Evolutionary conservation across 345 rosid genomes (phyloP).

Genomic region (Noccaea caerulescens): DNA sequence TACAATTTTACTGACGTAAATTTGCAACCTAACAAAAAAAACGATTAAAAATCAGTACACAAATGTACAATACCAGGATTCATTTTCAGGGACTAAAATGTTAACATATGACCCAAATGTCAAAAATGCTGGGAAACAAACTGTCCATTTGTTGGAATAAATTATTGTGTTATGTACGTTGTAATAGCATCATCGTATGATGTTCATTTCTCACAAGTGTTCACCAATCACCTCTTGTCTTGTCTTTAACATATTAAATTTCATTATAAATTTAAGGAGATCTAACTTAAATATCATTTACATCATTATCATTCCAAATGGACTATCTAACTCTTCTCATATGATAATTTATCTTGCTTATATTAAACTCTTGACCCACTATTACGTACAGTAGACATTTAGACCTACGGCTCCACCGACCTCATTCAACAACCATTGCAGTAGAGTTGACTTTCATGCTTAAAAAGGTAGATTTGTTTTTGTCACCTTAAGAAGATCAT

Average conservation of each 20-base stretch:
- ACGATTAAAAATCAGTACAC: too few species aligned
- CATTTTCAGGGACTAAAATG: not conserved
- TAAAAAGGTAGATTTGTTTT: not conserved
- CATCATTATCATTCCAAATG: slow-evolving; percentile 12
- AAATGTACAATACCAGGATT: not conserved
- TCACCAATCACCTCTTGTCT: not conserved
- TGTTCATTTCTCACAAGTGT: not conserved
- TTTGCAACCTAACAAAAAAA: too few species aligned
- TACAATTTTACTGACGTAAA: not conserved
- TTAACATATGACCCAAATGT: not conserved
- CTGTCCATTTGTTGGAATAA: not conserved
- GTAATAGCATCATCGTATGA: not conserved
- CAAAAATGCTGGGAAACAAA: not conserved
- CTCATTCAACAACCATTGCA: slow-evolving; percentile 1
- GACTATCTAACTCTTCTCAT: slow-evolving; percentile 4
- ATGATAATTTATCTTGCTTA: slow-evolving; percentile 21
- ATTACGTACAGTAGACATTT: slow-evolving; percentile 26
- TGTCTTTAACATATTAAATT: not conserved
- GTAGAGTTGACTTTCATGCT: slow-evolving; percentile 4
- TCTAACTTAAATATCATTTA: slow-evolving; percentile 10
- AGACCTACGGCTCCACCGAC: slow-evolving; percentile 30
- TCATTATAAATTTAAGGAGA: not conserved
- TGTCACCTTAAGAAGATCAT: not conserved
- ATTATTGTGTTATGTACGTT: not conserved
- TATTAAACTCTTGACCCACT: slow-evolving; percentile 30